Conservation (phyloP, 164 flowering plant genomes). For the Aristolochia fimbriata region DNA sequence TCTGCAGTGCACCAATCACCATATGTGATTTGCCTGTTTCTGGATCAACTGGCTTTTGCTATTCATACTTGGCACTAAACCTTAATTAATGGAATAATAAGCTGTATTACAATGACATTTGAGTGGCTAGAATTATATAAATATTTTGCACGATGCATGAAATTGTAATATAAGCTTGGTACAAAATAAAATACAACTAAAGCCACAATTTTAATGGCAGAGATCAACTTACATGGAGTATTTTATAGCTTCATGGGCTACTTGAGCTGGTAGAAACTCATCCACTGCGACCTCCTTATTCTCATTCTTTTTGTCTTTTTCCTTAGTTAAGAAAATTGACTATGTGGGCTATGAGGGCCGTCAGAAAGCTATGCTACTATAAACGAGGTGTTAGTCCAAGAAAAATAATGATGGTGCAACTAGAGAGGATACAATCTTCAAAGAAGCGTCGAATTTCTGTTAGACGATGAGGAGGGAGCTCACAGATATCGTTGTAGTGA, state of each 20-base stretch:
- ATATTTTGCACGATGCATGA: too few species aligned
- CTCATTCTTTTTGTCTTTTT: constrained; percentile 53
- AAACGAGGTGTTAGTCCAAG: background rate
- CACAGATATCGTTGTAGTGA: constrained; percentile 48
- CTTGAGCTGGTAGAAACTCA: constrained; percentile 35
- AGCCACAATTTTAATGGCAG: background rate
- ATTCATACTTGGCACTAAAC: background rate
- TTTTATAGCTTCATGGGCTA: constrained; percentile 37
- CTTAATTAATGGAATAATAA: background rate
- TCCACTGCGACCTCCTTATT: constrained; percentile 54
- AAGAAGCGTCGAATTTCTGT: constrained; percentile 63
- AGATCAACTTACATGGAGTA: constrained; percentile 38
- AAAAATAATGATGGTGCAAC: background rate
- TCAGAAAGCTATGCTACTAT: background rate
- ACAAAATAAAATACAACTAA: background rate
- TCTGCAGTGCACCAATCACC: too few species aligned
- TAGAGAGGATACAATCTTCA: constrained; percentile 59
- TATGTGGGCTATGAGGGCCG: background rate
- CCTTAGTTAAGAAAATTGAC: constrained; percentile 17
- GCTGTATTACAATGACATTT: background rate
- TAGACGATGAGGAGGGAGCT: constrained; percentile 64
- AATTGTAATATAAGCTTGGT: background rate
- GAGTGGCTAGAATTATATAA: too few species aligned
- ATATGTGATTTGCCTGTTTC: too few species aligned
- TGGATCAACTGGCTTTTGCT: too few species aligned